Conservation (phyloP, 2,329 filamentous ascomycete genomes). For the Apiospora aurea region DNA sequence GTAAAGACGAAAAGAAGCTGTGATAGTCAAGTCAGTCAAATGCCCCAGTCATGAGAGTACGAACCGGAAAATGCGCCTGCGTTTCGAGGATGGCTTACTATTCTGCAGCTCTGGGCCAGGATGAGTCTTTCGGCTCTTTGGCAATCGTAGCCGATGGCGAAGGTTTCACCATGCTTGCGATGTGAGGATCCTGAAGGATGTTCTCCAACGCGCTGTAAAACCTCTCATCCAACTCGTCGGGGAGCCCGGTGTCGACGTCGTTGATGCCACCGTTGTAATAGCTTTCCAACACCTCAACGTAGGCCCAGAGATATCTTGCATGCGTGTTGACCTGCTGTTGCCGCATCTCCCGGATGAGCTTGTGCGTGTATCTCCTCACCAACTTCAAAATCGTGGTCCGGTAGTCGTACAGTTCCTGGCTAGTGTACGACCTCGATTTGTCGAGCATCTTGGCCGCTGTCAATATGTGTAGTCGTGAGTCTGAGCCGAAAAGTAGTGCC, state of each 20-base stretch:
- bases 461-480: conserved; percentile 22
- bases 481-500: conserved; percentile 24
- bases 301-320: conserved; percentile 24
- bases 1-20: conserved; percentile 24
- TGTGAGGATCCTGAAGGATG: conserved; percentile 21
- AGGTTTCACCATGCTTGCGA: conserved; percentile 19
- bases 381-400: conserved; percentile 14
- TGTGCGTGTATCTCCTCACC: conserved; percentile 17
- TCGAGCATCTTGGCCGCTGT: conserved; percentile 23
- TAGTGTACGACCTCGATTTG: conserved; percentile 4
- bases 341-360: conserved; percentile 22
- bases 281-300: conserved; percentile 23
- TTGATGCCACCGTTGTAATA: conserved; percentile 11
- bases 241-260: conserved; percentile 4
- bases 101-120: conserved; percentile 23
- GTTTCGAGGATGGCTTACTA: background rate
- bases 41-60: too few relatives aligned
- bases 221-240: conserved; percentile 22
- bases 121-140: background rate
- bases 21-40: background rate
- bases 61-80: too few relatives aligned
- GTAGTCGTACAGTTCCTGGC: conserved; percentile 22
- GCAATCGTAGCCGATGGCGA: background rate
- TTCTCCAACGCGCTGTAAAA: conserved; percentile 22
- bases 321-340: conserved; percentile 15